Conservation (phyloP, 768 basidiomycete species). For the Kwoniella botswanensis region DNA sequence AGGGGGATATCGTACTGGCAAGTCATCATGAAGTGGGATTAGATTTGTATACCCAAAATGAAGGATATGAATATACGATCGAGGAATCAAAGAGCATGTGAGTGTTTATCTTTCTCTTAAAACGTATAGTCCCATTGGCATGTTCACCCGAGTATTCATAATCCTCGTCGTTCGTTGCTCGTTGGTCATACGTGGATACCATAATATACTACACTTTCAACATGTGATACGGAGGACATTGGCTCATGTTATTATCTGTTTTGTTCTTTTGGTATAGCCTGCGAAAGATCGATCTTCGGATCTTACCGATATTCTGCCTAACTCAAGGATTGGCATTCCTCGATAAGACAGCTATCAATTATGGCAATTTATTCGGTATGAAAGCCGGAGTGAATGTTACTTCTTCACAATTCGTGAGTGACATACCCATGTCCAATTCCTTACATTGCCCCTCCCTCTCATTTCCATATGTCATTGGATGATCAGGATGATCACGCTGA, state of each 20-base stretch:
- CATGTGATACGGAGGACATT: no score
- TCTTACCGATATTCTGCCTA: constrained; percentile 50
- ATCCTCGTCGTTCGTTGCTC: no score
- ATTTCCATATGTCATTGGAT: not conserved
- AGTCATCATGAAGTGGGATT: constrained; percentile 20
- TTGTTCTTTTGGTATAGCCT: not conserved
- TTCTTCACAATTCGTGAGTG: constrained; percentile 18
- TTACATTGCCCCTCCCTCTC: not conserved
- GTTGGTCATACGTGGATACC: not conserved
- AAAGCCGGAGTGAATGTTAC: constrained; percentile 14
- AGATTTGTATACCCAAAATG: constrained; percentile 9
- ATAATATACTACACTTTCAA: not conserved
- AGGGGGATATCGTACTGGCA: not conserved
- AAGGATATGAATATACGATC: constrained; percentile 12
- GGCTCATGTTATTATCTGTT: not conserved
- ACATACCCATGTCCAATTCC: no score
- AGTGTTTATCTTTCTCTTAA: not conserved
- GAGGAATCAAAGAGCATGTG: constrained; percentile 9
- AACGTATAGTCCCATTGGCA: no score
- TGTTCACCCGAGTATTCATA: no score
- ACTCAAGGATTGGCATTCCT: constrained; percentile 55
- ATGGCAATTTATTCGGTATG: constrained; percentile 56
- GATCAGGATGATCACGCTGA: not conserved
- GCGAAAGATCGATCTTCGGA: constrained; percentile 48
- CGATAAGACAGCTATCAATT: constrained; percentile 59